Evolutionary conservation across 306 rosid species (phyloP), one percentile per base, ranked within the genome.

Genomic region (Carpinus viminea): DNA sequence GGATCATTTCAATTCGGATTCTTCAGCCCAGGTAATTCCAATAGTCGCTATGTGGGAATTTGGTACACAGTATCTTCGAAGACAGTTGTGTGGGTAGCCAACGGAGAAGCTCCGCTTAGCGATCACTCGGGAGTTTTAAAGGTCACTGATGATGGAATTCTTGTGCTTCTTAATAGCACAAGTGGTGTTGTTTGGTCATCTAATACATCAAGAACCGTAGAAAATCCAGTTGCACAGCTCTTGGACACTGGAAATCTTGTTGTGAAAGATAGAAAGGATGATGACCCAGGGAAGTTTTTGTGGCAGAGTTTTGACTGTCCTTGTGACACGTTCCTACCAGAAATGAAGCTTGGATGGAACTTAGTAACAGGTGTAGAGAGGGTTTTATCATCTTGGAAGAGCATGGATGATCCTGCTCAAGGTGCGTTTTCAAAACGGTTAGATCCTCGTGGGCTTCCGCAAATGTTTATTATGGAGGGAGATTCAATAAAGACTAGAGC

Each of bases 251-350:
- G 26, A 6, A 55, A 55, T n/a, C 60, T 55, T 6, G 60, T 55
- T 55, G 26, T 55, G 11, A 55, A n/a, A 7, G 61, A 55, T 55
- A 8, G 26, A n/a, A 18, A 55, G 1, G 8, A 12, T 53, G 59
- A 53, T 53, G 59, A 53, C 59, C 21, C 7, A 17, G 59, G 3
- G 9, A 4, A n/a, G 3, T 55, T 18, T 55, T 17, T 55, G 24
- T 55, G 61, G 61, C 61, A 55, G 24, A 55, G 61, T 55, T 55
- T 55, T 55, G 61, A 55, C 18, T n/a, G n/a, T 55, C 61, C 61
- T n/a, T 55, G 61, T 55, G 61, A 55, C 61, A 55, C 61, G 3
- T 11, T 55, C 61, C 61, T 55, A 55, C 61, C 61, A 11, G 61
- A n/a, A 55, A 55, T 55, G 61, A 55, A 55, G 26, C 21, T 55